These are phyloP conservation scores for Irpex sp. DNA, from an alignment of 1,284 basidiomycete genomes.

Conservation along the genomic window DNA sequence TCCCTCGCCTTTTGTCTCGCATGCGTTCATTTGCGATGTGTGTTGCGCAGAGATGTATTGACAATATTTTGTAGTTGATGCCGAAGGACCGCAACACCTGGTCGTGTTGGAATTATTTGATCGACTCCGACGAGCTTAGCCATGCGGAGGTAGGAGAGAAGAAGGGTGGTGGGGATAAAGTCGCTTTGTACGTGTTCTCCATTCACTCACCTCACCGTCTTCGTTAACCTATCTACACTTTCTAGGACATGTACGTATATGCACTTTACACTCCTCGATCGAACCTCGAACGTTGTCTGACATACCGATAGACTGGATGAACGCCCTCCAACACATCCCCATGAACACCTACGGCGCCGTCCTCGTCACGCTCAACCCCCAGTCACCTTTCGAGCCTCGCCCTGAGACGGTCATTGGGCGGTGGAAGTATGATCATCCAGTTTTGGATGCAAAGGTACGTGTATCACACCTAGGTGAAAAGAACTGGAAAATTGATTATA, in stretches of 20 bases:
- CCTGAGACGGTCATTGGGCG: slow-evolving; percentile 44
- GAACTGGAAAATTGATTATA: neutral
- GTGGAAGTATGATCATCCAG: slow-evolving; percentile 70
- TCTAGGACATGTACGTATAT: slow-evolving; percentile 13
- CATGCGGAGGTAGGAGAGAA: slow-evolving; percentile 41
- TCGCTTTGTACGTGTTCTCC: slow-evolving; percentile 63
- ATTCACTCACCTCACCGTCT: neutral
- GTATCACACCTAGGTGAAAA: no score
- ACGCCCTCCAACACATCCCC: slow-evolving; percentile 70
- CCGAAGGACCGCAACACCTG: slow-evolving; percentile 57
- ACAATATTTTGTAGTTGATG: slow-evolving; percentile 55
- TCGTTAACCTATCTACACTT: neutral
- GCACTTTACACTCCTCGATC: slow-evolving; percentile 3
- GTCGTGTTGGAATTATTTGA: slow-evolving; percentile 81
- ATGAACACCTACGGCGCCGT: slow-evolving; percentile 57
- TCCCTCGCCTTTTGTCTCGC: neutral
- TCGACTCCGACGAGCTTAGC: slow-evolving; percentile 24
- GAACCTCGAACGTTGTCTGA: neutral
- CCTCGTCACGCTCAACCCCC: slow-evolving; percentile 77
- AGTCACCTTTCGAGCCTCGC: slow-evolving; percentile 52
- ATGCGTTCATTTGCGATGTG: neutral
- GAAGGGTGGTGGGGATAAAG: neutral
- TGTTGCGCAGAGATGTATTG: no score
- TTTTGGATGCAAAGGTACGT: slow-evolving; percentile 47
- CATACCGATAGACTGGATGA: slow-evolving; percentile 63